Conservation (phyloP, 305 asterid genomes). For the Fraxinus floribunda region DNA sequence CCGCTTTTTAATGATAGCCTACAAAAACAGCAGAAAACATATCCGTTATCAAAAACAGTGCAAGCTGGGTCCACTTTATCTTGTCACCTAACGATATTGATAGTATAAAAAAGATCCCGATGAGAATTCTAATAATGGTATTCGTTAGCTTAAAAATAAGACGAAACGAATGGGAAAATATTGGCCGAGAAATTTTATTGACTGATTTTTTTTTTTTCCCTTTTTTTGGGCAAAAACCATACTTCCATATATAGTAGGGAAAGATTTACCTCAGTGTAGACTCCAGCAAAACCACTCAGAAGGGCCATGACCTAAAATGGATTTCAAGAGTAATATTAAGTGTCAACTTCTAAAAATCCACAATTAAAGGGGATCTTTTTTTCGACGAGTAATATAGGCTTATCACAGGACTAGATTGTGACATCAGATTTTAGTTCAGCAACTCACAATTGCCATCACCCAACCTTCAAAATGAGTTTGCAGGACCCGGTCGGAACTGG, state of each 20-base stretch:
- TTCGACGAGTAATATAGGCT: conserved; percentile 9
- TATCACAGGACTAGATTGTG: conserved; percentile 4
- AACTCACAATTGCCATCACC: conserved; percentile 98
- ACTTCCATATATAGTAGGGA: conserved; percentile 12
- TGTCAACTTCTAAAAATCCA: background rate
- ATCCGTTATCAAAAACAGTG: conserved; percentile 7
- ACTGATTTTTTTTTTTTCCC: background rate
- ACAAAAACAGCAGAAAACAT: conserved; percentile 35
- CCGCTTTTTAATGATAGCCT: conserved; percentile 87
- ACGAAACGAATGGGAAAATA: conserved; percentile 1
- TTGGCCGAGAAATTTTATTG: conserved; percentile 14
- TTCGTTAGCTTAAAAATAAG: conserved; percentile 17
- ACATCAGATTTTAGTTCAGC: conserved; percentile 29
- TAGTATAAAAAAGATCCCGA: conserved; percentile 11
- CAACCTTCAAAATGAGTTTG: conserved; percentile 95
- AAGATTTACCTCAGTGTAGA: conserved; percentile 85
- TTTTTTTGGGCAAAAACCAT: background rate
- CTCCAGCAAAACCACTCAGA: conserved; percentile 99
- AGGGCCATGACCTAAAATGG: conserved; percentile 89
- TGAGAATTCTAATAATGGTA: background rate
- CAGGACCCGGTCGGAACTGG: conserved; percentile 90
- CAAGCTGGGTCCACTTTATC: background rate
- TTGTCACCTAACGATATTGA: background rate
- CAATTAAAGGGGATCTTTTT: conserved; percentile 10
- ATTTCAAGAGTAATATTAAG: conserved; percentile 26